These are phyloP conservation scores for Colletotrichum gloeosporioides DNA, from an alignment of 2,329 filamentous ascomycete genomes.

Conservation along the genomic window DNA sequence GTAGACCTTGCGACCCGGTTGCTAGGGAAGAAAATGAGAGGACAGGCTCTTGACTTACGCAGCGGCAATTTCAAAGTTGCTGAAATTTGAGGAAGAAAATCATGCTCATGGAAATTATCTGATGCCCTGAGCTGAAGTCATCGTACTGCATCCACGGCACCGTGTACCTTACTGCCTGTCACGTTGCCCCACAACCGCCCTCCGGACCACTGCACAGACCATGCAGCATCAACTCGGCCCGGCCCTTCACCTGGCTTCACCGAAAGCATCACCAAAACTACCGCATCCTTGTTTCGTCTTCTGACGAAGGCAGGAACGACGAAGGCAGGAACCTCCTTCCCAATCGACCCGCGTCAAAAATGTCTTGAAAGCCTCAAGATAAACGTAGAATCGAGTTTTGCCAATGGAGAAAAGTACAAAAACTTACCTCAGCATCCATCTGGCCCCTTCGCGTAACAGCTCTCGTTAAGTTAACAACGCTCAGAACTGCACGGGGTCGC, in stretches of 20 bases:
- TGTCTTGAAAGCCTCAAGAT: background rate
- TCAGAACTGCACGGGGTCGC: background rate
- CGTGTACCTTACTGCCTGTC: background rate
- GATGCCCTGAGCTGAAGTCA: background rate
- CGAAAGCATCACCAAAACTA: background rate
- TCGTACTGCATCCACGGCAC: background rate
- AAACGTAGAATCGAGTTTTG: background rate
- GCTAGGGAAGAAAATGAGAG: background rate
- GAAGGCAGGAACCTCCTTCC: background rate
- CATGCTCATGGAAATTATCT: background rate
- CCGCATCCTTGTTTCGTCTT: background rate
- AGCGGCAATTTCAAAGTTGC: background rate
- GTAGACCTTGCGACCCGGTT: too few species aligned
- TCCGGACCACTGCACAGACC: background rate
- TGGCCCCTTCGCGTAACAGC: background rate
- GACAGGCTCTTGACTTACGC: background rate
- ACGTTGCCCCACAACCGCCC: background rate
- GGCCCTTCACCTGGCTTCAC: background rate
- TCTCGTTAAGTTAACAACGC: background rate
- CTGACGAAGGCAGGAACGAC: background rate
- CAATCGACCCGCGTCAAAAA: background rate
- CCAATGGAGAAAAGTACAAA: background rate
- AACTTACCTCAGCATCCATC: background rate
- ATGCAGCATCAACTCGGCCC: background rate
- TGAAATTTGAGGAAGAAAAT: background rate